Percentiles rank a stretch among this genome's conserved stretches.
Evolutionary conservation across 106 monocot species (phyloP).

Genomic region (Hemerocallis citrina): DNA sequence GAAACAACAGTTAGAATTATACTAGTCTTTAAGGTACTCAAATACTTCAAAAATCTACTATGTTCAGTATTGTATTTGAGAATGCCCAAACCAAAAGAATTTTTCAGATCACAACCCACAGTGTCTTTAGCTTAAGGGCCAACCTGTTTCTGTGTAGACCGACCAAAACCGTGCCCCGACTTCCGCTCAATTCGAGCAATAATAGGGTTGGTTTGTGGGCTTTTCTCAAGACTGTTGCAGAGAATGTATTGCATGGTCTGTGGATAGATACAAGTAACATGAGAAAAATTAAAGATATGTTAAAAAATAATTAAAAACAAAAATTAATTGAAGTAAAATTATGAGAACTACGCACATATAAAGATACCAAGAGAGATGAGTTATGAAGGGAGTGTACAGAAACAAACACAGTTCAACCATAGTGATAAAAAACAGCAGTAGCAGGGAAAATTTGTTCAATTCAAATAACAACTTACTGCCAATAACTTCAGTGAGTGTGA

Average conservation of each 20-base stretch:
- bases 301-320: not conserved
- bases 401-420: too few species aligned
- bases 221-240: conserved; percentile 62
- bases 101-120: not conserved
- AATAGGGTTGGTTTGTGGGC: conserved; percentile 75
- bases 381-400: too few species aligned
- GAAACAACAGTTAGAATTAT: not conserved
- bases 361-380: not conserved
- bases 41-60: not conserved
- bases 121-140: not conserved
- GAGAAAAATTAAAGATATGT: not conserved
- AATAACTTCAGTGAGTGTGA: conserved; percentile 87
- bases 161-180: conserved; percentile 81
- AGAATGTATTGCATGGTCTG: conserved; percentile 88
- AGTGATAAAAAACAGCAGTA: too few species aligned
- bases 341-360: not conserved
- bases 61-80: not conserved
- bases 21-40: not conserved
- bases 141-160: conserved; percentile 77
- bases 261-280: not conserved
- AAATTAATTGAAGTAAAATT: not conserved
- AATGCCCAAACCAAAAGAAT: not conserved
- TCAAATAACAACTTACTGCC: conserved; percentile 56
- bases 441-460: too few species aligned
- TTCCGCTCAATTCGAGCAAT: conserved; percentile 77